Evolutionary conservation across 2,329 filamentous ascomycete species (phyloP).

Genomic region (Malbranchea cinnamomea): DNA sequence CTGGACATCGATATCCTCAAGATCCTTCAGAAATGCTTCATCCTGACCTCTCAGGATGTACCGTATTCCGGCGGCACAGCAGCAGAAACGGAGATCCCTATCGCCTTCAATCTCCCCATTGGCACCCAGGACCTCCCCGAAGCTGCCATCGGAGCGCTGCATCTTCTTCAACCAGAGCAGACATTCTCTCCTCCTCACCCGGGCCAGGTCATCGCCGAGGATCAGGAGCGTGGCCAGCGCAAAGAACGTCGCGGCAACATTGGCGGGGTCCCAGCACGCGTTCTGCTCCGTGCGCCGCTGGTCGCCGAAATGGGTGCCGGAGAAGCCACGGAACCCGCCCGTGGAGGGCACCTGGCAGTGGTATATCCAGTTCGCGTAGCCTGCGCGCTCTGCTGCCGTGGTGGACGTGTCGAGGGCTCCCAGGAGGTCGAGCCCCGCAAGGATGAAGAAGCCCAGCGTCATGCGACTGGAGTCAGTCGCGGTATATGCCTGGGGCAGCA

Average conservation of each 20-base stretch:
- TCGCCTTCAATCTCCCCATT: constrained; percentile 55
- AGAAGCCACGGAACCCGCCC: constrained; percentile 80
- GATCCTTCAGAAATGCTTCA: constrained; percentile 38
- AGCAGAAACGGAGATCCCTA: constrained; percentile 75
- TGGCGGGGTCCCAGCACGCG: constrained; percentile 55
- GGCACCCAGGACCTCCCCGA: constrained; percentile 63
- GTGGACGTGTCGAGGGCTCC: constrained; percentile 44
- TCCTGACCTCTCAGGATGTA: constrained; percentile 61
- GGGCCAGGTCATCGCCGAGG: constrained; percentile 46
- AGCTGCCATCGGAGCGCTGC: constrained; percentile 76
- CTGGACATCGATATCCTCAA: constrained; percentile 61
- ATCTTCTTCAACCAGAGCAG: constrained; percentile 59
- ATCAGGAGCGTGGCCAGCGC: constrained; percentile 60
- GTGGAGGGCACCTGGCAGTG: constrained; percentile 60
- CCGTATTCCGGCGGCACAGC: constrained; percentile 64
- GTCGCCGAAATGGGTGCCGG: constrained; percentile 46
- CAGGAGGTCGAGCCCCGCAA: constrained; percentile 73
- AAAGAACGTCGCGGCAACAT: constrained; percentile 79
- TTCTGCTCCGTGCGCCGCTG: constrained; percentile 36
- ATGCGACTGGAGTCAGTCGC: constrained; percentile 82
- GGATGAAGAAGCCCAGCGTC: constrained; percentile 75
- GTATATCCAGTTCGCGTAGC: constrained; percentile 63
- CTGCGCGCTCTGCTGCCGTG: constrained; percentile 36
- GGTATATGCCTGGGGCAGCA: constrained; percentile 71
- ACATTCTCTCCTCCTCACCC: constrained; percentile 52